Base-by-base conservation (phyloP, 202 grass and related monocot genomes). In the Hordeum pubiflorum region DNA sequence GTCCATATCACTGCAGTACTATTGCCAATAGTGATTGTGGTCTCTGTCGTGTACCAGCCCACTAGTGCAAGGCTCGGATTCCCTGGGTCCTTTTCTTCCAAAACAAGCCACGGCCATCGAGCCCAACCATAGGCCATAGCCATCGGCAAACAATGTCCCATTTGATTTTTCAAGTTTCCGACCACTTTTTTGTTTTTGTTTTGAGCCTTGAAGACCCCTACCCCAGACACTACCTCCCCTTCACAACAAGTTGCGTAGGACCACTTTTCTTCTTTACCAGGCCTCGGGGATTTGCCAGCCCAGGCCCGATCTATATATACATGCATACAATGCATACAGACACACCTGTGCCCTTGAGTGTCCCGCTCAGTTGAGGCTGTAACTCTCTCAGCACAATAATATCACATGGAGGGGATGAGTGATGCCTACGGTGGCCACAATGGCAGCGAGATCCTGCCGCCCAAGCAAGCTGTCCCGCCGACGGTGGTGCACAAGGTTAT, bases 401-500 rank as follows among this genome's bases (percentile, higher is more conserved):
- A 50, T 56, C 60, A 6, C 52, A 88, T 89, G 87, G 87, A 85
- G 64, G 87, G 87, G 9, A 85, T 82, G 87, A 77, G 64, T 44
- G 77, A 77, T 12, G 82, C 87, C 50, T 89, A 89, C 18, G 87
- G 87, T 17, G 87, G 82, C 12, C 38, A 64, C 5, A 85, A 81
- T 82, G 78, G 65, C 65, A 59, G 18, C 50, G 56, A 58, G 55
- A 64, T 36, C 46, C 66, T 11, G 38, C 17, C 3, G 52, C 33
- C 29, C n/a, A 31, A 10, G 13, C 29, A 20, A 6, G 81, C 10
- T 26, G 32, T 66, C 57, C 31, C 2, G 34, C 6, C 34, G 34
- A 6, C 6, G 67, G 79, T 84, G 67, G 91, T 82, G 79, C 94
- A 91, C 81, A 92, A 94, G 84, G 94, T 32, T 32, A 32, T 97